Conservation (phyloP, 2,329 filamentous ascomycete species). For the Colletotrichum zoysiae region DNA sequence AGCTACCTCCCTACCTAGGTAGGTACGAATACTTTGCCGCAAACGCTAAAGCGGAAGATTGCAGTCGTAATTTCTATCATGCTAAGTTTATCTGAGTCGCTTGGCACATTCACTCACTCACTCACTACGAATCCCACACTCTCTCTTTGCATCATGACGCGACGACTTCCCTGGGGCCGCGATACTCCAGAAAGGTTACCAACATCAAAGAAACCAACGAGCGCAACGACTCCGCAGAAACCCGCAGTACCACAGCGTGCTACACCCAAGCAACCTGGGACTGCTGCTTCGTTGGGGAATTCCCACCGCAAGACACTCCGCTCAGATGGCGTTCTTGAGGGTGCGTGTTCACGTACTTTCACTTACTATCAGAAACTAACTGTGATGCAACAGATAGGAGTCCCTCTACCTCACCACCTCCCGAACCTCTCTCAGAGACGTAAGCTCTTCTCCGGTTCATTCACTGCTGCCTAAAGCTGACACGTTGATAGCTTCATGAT, state of each 20-base stretch:
- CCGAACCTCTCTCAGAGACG: constrained; percentile 61
- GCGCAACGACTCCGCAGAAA: not conserved
- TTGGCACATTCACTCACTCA: not conserved
- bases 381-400: constrained; percentile 47
- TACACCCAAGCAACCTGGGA: not conserved
- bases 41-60: no score
- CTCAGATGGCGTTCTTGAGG: constrained; percentile 11
- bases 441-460: constrained; percentile 44
- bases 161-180: constrained; percentile 61
- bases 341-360: not conserved
- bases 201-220: constrained; percentile 6
- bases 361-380: not conserved
- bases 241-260: not conserved
- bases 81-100: not conserved
- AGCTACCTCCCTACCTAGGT: not conserved
- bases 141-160: constrained; percentile 56
- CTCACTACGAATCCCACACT: not conserved
- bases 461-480: constrained; percentile 28
- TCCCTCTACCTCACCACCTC: constrained; percentile 65
- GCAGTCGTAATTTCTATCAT: not conserved
- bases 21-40: not conserved
- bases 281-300: not conserved
- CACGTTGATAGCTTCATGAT: constrained; percentile 68
- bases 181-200: constrained; percentile 14
- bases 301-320: not conserved